These are phyloP conservation scores for Scedosporium aurantiacum DNA, from an alignment of 2,329 filamentous ascomycete species.

Conservation along the genomic window DNA sequence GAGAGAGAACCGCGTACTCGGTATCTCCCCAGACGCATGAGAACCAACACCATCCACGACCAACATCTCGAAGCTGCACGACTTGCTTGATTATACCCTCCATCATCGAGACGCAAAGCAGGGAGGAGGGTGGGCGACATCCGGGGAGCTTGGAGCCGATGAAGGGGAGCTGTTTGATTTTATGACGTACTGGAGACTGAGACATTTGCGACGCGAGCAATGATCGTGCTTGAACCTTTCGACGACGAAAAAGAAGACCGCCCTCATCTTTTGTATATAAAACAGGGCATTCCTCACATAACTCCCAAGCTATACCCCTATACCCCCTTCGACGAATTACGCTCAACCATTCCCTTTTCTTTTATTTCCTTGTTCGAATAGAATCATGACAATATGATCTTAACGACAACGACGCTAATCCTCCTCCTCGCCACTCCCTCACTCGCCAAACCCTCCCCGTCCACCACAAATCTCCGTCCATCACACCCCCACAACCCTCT, in stretches of 20 bases:
- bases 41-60: background rate
- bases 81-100: constrained; percentile 7
- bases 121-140: too few species aligned
- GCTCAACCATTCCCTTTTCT: background rate
- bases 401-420: background rate
- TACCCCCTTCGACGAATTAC: background rate
- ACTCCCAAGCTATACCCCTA: background rate
- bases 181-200: too few species aligned
- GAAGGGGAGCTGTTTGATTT: too few species aligned
- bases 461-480: background rate
- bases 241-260: too few species aligned
- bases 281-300: too few species aligned
- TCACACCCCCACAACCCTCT: background rate
- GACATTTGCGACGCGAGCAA: too few species aligned
- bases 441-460: background rate
- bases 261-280: too few species aligned
- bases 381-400: background rate
- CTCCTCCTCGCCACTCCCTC: background rate
- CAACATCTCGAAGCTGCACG: constrained; percentile 1
- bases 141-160: too few species aligned
- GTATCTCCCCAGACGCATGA: background rate
- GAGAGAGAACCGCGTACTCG: background rate
- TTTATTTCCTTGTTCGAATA: background rate
- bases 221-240: too few species aligned
- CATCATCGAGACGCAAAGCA: background rate